Base-by-base conservation (phyloP, 108 stramenopile species). In the Aurantiochytrium sp. region DNA sequence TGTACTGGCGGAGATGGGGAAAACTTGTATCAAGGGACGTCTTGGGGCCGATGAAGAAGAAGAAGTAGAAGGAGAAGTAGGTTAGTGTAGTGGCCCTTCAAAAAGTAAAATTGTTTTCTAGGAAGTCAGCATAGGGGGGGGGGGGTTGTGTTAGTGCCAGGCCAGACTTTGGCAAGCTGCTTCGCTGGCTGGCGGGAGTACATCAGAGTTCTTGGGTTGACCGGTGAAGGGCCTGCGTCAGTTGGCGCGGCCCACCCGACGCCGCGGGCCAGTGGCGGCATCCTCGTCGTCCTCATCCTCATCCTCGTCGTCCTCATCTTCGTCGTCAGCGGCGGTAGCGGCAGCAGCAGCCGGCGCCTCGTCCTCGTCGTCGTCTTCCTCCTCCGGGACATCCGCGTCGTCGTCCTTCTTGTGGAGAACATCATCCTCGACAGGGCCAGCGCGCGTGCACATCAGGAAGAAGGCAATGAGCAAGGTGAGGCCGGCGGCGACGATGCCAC, bases 261-360 rank as follows among this genome's bases (percentile, higher is more conserved):
- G 39, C n/a, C 65, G 55, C 22, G 50, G 24, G 54, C 69, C 88
- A n/a, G 55, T 32, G 31, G 19, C 59, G 24, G 52, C 88, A 21
- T 52, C 73, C 37, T 86, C 88, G 31, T 89, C 69, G 0, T 89
- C 55, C 1, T 89, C 89, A 2, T 31, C 89, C 8, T 89, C 87
- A 1, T 86, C 89, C 2, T 89, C 89, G 21, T 68, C 86, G 8
- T 50, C 69, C 59, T 68, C 87, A 0, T 89, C 87, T 17, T 89
- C 89, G 55, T 86, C 87, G 24, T 89, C 85, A 36, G 10, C 85
- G 48, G 10, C 85, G n/a, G 59, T 24, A 53, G 59, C 31, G 4
- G 8, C 85, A 22, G 4, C 88, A 15, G 5, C 68, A 4, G 15
- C 52, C 1, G 22, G 54, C 5, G 48, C 52, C 52, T 52, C 48